Conservation (phyloP, 75 land plant genomes). For the Picea glauca region DNA sequence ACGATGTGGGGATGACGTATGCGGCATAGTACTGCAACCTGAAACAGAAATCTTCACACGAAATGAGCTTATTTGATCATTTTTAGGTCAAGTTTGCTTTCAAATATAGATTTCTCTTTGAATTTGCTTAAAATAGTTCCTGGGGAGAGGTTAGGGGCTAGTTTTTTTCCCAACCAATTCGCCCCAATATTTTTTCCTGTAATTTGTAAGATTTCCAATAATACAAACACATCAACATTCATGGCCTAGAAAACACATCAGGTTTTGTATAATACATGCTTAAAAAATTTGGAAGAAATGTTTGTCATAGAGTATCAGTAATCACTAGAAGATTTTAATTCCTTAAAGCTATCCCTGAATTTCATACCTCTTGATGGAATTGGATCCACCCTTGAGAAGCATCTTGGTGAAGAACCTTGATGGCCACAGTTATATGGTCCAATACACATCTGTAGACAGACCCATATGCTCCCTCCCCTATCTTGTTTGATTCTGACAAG, state of each 20-base stretch:
- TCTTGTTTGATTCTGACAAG: conserved; percentile 13
- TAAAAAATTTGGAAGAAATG: too few species aligned
- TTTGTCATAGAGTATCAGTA: not conserved
- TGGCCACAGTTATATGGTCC: conserved; percentile 21
- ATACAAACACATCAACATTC: not conserved
- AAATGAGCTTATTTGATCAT: not conserved
- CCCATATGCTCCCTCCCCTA: conserved; percentile 38
- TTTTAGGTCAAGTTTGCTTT: not conserved
- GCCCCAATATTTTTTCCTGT: not conserved
- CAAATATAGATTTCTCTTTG: not conserved
- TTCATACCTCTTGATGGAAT: conserved; percentile 68
- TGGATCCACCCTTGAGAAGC: conserved; percentile 49
- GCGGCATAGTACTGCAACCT: conserved; percentile 31
- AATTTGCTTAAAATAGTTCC: not conserved
- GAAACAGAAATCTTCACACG: not conserved
- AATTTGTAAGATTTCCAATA: not conserved
- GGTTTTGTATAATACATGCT: not conserved
- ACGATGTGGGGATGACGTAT: conserved; percentile 35
- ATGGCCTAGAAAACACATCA: not conserved
- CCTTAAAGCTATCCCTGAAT: not conserved
- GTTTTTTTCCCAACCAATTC: not conserved
- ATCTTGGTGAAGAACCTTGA: conserved; percentile 29
- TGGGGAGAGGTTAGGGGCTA: not conserved
- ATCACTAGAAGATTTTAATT: not conserved
- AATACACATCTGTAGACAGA: conserved; percentile 20